Percentiles rank a stretch among this genome's conserved stretches.
Evolutionary conservation across 805 yeast genomes (phyloP).

Genomic region (Alloascoidea hylecoeti): DNA sequence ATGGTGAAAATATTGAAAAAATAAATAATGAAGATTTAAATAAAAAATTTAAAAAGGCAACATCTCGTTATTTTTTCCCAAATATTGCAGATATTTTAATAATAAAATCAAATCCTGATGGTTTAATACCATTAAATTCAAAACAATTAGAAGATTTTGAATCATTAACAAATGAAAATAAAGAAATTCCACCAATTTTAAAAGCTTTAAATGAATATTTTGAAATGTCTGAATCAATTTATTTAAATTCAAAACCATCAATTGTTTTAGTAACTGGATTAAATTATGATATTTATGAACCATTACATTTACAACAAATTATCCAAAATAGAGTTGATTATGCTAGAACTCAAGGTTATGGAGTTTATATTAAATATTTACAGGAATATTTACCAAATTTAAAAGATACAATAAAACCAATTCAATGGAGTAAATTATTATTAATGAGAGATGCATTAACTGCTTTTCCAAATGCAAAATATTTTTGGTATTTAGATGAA

Average conservation of each 20-base stretch:
- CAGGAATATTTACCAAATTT: conserved; percentile 60
- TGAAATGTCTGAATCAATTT: background rate
- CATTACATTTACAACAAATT: conserved; percentile 38
- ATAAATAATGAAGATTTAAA: too few relatives aligned
- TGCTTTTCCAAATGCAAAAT: conserved; percentile 84
- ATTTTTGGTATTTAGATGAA: conserved; percentile 74
- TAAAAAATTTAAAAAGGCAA: too few relatives aligned
- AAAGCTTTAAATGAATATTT: background rate
- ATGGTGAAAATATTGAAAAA: too few relatives aligned
- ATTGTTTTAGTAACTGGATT: conserved; percentile 53
- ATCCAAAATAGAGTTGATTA: conserved; percentile 73
- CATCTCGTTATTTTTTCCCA: background rate
- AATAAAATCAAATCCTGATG: background rate
- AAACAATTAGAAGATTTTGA: background rate
- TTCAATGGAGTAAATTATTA: conserved; percentile 49
- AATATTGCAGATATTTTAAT: background rate
- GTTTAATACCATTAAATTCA: background rate
- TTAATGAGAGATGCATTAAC: conserved; percentile 78
- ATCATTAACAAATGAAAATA: background rate
- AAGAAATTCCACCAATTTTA: background rate
- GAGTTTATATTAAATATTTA: conserved; percentile 60
- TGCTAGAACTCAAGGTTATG: conserved; percentile 55
- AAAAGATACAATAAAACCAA: conserved; percentile 17
- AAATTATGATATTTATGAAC: conserved; percentile 51
- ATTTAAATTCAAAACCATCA: background rate